Base-by-base conservation (phyloP, 805 yeast genomes). In the Pichia gijzeniarum region DNA sequence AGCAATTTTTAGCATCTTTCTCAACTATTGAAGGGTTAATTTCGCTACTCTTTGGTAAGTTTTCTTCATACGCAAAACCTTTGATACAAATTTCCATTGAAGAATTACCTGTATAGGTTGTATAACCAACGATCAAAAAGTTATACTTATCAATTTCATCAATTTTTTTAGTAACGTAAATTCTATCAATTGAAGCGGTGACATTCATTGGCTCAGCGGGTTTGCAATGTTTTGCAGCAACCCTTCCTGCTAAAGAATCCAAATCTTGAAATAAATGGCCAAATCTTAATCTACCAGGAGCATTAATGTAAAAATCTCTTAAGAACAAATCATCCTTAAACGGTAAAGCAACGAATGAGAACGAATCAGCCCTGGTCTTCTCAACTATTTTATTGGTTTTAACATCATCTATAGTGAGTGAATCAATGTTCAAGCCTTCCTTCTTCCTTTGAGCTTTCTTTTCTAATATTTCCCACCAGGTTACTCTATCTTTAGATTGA, bases 151-250 rank as follows among this genome's bases (percentile, higher is more conserved):
- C 71, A 50, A 89, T 78, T 56, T 82, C 87, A 57, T 88, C 95
- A 35, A 89, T 77, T 54, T 88, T 81, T 63, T 84, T 85, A 48
- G 88, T 78, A 79, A 90, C 80, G 61, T 85, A 85, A 53, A 90
- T 87, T 52, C 96, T 71, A 66, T 91, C 97, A 22, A 90, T 96
- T 22, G 93, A 81, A 1, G 97, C 97, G 9, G 98, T 90, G 36
- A 90, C 98, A 61, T 90, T 85, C 64, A 89, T 88, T 10, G 98
- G 97, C 60, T 85, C 89, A 0, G 96, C 95, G 0, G 98, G 98
- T n/a, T 84, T 73, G 65, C 95, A 86, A 62, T 90, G 97, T 58
- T 85, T 76, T 63, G 89, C 85, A 19, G 96, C 95, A 56, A 90
- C 89, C 59, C 91, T 80, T 31, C 97, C 98, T 2, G 97, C 96